Percentiles rank a stretch among this genome's conserved stretches.
Evolutionary conservation across 352 stramenopile genomes (phyloP).

Genomic region (Pythium insidiosum): DNA sequence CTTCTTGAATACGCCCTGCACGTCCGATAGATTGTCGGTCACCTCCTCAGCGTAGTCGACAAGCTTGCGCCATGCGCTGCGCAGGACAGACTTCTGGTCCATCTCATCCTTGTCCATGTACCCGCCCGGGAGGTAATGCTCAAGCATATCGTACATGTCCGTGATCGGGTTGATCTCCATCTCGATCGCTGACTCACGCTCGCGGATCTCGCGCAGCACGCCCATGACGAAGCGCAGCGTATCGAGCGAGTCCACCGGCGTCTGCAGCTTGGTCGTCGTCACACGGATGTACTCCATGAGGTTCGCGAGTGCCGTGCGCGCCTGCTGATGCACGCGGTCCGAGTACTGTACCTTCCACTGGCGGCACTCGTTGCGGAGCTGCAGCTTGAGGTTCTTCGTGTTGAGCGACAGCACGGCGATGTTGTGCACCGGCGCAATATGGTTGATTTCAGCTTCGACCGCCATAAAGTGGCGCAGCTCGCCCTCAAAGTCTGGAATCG

Average conservation of each 20-base stretch:
- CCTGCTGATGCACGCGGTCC: conserved; percentile 74
- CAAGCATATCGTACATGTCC: conserved; percentile 88
- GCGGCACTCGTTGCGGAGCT: conserved; percentile 76
- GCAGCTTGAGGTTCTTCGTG: conserved; percentile 84
- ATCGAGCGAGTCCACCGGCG: conserved; percentile 62
- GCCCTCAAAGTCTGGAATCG: conserved; percentile 79
- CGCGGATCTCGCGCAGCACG: conserved; percentile 75
- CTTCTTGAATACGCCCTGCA: conserved; percentile 89
- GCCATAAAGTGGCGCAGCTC: conserved; percentile 78
- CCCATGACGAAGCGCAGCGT: conserved; percentile 79
- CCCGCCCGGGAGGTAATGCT: conserved; percentile 78
- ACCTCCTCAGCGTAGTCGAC: conserved; percentile 87
- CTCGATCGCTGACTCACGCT: conserved; percentile 82
- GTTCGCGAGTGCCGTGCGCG: conserved; percentile 43
- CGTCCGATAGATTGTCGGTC: conserved; percentile 72
- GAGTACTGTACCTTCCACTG: conserved; percentile 86
- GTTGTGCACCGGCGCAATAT: conserved; percentile 76
- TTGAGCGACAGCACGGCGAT: conserved; percentile 82
- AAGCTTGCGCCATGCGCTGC: conserved; percentile 78
- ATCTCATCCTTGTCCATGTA: conserved; percentile 88
- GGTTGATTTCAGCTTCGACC: conserved; percentile 68
- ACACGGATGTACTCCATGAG: conserved; percentile 78
- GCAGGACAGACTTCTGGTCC: conserved; percentile 86
- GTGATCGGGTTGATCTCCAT: conserved; percentile 86
- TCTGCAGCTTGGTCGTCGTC: conserved; percentile 61